Percentiles rank a stretch among this genome's conserved stretches.
Conservation (phyloP, 2,329 filamentous ascomycete species). For the Tolypocladium guangdongense region DNA sequence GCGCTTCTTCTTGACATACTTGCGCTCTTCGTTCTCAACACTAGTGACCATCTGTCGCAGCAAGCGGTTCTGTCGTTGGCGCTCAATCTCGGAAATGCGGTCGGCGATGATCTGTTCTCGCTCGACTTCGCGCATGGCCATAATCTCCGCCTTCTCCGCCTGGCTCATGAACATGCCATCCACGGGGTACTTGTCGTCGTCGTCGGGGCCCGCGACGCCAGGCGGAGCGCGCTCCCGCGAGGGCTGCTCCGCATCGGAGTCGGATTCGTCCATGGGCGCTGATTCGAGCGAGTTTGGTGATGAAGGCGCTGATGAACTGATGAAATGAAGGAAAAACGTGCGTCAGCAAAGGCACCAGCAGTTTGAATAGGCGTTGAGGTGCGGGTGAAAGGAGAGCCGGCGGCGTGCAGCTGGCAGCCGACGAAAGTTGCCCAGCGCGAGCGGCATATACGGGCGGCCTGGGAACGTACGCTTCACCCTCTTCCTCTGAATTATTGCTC, state of each 20-base stretch:
- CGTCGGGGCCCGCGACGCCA: slow-evolving; percentile 36
- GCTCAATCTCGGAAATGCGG: slow-evolving; percentile 72
- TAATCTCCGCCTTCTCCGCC: slow-evolving; percentile 66
- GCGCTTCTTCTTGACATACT: slow-evolving; percentile 50
- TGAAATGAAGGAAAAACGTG: neutral
- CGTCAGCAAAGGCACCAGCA: slow-evolving; percentile 4
- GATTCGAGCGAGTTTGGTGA: slow-evolving; percentile 69
- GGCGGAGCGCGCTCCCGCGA: slow-evolving; percentile 29
- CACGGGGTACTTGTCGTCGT: slow-evolving; percentile 65
- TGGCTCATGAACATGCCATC: slow-evolving; percentile 75
- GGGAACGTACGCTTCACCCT: slow-evolving; percentile 38
- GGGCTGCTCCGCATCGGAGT: slow-evolving; percentile 44
- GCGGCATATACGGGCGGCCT: neutral
- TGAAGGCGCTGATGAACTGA: slow-evolving; percentile 57
- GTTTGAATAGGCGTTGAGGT: neutral
- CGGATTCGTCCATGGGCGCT: slow-evolving; percentile 82
- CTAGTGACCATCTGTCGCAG: slow-evolving; percentile 66
- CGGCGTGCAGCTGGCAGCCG: neutral
- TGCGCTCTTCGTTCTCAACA: slow-evolving; percentile 51
- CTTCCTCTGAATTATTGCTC: slow-evolving; percentile 46
- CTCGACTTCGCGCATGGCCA: slow-evolving; percentile 80
- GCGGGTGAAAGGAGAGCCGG: neutral
- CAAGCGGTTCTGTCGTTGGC: slow-evolving; percentile 69
- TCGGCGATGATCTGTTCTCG: slow-evolving; percentile 85
- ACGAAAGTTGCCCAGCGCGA: neutral